Conservation (phyloP, 768 basidiomycete genomes). For the Boletus pseudo-olivaceus region DNA sequence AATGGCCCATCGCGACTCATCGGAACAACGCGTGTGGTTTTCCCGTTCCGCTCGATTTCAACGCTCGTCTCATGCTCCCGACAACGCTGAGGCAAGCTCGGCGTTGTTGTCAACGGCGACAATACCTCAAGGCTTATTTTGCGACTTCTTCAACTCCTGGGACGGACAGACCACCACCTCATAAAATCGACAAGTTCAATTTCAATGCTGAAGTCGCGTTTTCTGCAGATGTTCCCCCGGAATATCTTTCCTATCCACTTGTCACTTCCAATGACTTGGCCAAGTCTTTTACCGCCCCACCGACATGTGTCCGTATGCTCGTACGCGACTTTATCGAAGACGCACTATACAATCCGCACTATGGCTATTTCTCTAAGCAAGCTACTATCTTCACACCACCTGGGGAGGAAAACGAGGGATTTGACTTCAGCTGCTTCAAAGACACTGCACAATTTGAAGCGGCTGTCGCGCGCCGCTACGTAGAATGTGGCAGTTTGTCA, state of each 20-base stretch:
- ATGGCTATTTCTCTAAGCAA: constrained; percentile 95
- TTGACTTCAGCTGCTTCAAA: constrained; percentile 67
- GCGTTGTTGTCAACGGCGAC: constrained; percentile 21
- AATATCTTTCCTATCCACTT: constrained; percentile 47
- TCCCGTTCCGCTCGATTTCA: constrained; percentile 2
- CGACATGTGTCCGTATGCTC: constrained; percentile 86
- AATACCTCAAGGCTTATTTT: constrained; percentile 23
- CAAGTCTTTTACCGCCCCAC: constrained; percentile 49
- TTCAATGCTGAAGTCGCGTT: constrained; percentile 66
- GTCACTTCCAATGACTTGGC: constrained; percentile 75
- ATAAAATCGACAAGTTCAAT: constrained; percentile 50
- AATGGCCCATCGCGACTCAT: constrained; percentile 1
- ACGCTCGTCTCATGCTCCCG: constrained; percentile 18
- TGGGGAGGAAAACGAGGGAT: constrained; percentile 37
- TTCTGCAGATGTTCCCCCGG: constrained; percentile 41
- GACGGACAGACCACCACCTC: constrained; percentile 11
- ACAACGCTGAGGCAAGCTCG: constrained; percentile 16
- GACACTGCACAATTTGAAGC: constrained; percentile 77
- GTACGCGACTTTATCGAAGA: constrained; percentile 97
- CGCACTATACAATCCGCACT: constrained; percentile 92
- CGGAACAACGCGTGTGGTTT: constrained; percentile 3
- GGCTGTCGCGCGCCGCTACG: constrained; percentile 74
- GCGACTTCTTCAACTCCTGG: constrained; percentile 17
- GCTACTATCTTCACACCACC: constrained; percentile 82
- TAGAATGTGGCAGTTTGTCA: constrained; percentile 59